Evolutionary conservation across 495 filamentous ascomycete genomes (phyloP), one percentile per base, ranked within the genome.

Genomic region (Amniculicola lignicola): DNA sequence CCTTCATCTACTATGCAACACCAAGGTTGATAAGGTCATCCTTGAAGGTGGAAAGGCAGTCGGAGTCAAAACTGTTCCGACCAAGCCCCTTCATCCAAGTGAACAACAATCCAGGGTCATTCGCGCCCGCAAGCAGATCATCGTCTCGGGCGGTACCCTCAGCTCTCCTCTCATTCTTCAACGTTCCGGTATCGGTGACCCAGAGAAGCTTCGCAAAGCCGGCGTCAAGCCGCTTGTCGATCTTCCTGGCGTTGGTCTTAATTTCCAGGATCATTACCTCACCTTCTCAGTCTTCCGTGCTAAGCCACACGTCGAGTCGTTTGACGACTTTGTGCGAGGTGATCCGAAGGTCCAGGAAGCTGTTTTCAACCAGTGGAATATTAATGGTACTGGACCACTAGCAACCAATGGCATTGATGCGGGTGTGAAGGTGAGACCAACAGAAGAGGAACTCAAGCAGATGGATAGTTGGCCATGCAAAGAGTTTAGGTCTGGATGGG

Each of bases 321-420:
- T 90, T 61, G 88, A 90, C 65, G 86, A 90, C 68, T 91, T 93
- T 67, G 75, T 85, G 1, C 79, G 88, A 31, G 87, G 87, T 35
- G 84, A 84, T 51, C 83, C 85, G 0, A 79, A 82, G 64, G 80
- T 84, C 0, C 70, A 73, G 46, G 60, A 73, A 22, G 59, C 54
- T 27, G 69, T 72, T 18, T 72, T 68, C 59, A 79, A 89, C 18
- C 85, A 90, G 67, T 90, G 86, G 86, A 83, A 89, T 46, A 60
- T 80, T 53, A 90, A 88, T 62, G 88, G 87, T 7, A 90, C 86
- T 10, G 87, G 88, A 0, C 86, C 87, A 3, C 72, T 90, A 25
- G 79, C 87, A n/a, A 90, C 88, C 29, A 92, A 90, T 62, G 87
- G 87, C 49, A 90, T 93, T 61, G 87, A 93, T 9, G 86, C 87